phyloP scores from a whole-genome alignment of 352 stramenopile species.

The Phytopythium chamaehyphon region DNA sequence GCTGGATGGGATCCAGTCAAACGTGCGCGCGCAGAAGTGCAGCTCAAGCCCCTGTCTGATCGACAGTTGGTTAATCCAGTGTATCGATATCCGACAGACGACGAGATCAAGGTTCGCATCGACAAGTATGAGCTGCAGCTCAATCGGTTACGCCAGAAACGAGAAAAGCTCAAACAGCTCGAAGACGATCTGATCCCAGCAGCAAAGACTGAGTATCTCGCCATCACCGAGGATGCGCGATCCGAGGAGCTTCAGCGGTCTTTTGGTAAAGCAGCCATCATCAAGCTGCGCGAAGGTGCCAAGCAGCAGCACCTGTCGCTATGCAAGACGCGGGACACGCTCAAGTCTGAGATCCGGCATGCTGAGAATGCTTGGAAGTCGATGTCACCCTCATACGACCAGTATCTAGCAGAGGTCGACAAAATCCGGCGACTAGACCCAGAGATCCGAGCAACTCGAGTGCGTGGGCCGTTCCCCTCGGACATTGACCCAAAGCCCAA shows the following conservation, averaged over 20 bases:
- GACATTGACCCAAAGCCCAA: conserved; percentile 45
- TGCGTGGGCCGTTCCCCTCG: conserved; percentile 51
- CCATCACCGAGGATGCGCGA: conserved; percentile 64
- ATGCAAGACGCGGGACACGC: conserved; percentile 41
- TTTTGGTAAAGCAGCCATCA: conserved; percentile 64
- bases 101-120: conserved; percentile 49
- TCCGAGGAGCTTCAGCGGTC: conserved; percentile 56
- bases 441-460: conserved; percentile 25
- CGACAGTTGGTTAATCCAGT: conserved; percentile 62
- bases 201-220: conserved; percentile 72
- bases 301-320: conserved; percentile 50
- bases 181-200: conserved; percentile 51
- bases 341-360: conserved; percentile 45
- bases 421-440: conserved; percentile 45
- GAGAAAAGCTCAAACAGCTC: conserved; percentile 28
- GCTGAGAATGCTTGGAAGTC: conserved; percentile 36
- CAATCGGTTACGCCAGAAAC: conserved; percentile 40
- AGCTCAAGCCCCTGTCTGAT: conserved; percentile 50
- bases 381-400: conserved; percentile 51
- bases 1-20: conserved; percentile 57
- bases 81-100: conserved; percentile 64
- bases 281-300: conserved; percentile 56
- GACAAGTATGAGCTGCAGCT: conserved; percentile 60
- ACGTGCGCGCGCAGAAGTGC: conserved; percentile 35
- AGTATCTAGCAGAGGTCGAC: conserved; percentile 52